Evolutionary conservation across 2,329 filamentous ascomycete species (phyloP).

Genomic region (Neonectria neomacrospora): DNA sequence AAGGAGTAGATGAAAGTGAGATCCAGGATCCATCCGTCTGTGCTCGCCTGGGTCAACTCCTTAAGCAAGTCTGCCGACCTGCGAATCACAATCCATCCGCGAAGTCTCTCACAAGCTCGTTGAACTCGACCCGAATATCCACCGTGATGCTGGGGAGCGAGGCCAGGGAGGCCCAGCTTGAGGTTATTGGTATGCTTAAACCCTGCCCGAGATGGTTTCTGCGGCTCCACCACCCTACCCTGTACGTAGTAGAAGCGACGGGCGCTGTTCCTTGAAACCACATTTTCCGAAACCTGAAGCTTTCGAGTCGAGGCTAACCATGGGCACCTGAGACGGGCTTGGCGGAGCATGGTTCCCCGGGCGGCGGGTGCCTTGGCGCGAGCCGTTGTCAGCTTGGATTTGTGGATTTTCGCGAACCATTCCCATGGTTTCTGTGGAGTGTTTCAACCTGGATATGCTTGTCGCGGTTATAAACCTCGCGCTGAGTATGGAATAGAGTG

Average conservation of each 20-base stretch:
- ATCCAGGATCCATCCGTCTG: no score
- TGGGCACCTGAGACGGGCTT: background rate
- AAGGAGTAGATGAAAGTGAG: background rate
- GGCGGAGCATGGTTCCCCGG: background rate
- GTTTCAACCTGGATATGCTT: background rate
- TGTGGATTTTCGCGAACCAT: background rate
- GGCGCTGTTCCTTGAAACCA: background rate
- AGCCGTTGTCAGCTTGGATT: background rate
- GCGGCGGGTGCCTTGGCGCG: background rate
- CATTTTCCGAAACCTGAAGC: background rate
- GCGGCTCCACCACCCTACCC: background rate
- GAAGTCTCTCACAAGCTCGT: background rate
- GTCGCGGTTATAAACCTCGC: background rate
- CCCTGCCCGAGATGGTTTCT: background rate
- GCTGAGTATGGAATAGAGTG: background rate
- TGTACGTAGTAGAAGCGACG: background rate
- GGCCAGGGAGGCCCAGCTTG: no score
- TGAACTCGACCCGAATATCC: background rate
- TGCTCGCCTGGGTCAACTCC: background rate
- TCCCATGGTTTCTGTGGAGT: background rate
- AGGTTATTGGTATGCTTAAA: slow-evolving; percentile 3
- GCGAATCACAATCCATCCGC: background rate
- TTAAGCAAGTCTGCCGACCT: background rate
- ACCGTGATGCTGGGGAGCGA: background rate
- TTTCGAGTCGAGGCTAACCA: background rate